A percentile compares a stretch with the other conserved stretches of the same genome.
phyloP scores from a whole-genome alignment of 2,329 filamentous ascomycete genomes.

The Sordariomycetes sp. region DNA sequence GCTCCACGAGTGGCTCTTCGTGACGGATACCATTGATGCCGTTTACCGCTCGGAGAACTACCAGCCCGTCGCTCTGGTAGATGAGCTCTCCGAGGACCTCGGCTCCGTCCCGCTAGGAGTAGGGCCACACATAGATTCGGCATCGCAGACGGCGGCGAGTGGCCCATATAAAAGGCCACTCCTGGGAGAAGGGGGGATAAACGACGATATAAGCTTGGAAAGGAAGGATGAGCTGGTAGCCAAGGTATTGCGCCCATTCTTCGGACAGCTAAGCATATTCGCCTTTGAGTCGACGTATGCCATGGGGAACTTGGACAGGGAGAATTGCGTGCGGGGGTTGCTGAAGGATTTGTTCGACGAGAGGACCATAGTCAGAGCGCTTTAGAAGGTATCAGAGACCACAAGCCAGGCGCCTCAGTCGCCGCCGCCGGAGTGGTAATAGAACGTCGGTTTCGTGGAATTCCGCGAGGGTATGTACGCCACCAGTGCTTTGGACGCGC shows the following conservation, averaged over 20 bases:
- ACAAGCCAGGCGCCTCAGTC: background rate
- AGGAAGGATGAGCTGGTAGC: constrained; percentile 60
- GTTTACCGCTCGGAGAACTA: constrained; percentile 69
- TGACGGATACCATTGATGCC: constrained; percentile 93
- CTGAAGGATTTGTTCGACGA: constrained; percentile 74
- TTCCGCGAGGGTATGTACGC: constrained; percentile 38
- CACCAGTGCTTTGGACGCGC: constrained; percentile 76
- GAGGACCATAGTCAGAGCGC: constrained; percentile 51
- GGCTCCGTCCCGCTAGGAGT: constrained; percentile 31
- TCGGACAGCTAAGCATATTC: constrained; percentile 83
- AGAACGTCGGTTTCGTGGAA: background rate
- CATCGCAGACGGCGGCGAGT: constrained; percentile 22
- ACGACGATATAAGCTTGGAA: constrained; percentile 45
- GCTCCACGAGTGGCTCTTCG: constrained; percentile 94
- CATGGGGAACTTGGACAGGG: constrained; percentile 60
- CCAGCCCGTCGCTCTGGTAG: constrained; percentile 65
- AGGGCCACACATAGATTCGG: constrained; percentile 21
- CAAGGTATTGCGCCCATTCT: constrained; percentile 76
- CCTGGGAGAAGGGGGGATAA: constrained; percentile 40
- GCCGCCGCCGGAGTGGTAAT: constrained; percentile 1
- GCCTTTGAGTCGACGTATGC: constrained; percentile 89
- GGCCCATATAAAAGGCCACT: constrained; percentile 34
- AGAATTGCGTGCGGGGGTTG: constrained; percentile 51
- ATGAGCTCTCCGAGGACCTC: constrained; percentile 73
- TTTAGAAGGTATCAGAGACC: constrained; percentile 22